Evolutionary conservation across 2,329 filamentous ascomycete genomes (phyloP), one percentile per base, ranked within the genome.

Genomic region (Fusarium sp.): DNA sequence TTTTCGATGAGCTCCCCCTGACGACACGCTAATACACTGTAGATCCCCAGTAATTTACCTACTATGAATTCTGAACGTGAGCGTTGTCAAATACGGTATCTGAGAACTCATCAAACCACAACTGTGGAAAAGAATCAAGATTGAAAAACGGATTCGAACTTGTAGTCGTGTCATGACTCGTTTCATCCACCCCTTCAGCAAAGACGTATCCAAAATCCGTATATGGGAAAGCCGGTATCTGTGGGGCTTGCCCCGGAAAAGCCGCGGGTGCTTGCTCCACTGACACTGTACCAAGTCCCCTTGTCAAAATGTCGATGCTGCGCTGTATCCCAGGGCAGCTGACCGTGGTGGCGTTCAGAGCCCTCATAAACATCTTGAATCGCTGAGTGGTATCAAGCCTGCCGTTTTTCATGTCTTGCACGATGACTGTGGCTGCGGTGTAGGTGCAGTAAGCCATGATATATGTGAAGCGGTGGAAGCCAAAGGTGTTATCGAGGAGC

Each of bases 381-480:
- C 54, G 54, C 6, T 9, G 6, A 2, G 3, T 14, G 1, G 60
- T 63, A 14, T 30, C 35, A 9, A 26, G 26, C 11, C n/a, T 26
- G 1, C 60, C 41, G 18, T 20, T 35, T 28, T 63, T 63, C 60
- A 60, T 63, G 18, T 60, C 60, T 2, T 63, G 32, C 5, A 63
- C 54, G 2, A 63, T 32, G 1, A 63, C 53, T 0, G 60, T 63
- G 20, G 60, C 54, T 28, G 60, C 54, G 1, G 41, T 63, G 2
- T 63, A 63, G 6, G 60, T 63, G 7, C 60, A 63, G 9, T 63
- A 63, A 1, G 60, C 54, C 60, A 63, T 63, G n/a, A 63, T 60
- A 28, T 63, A 63, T 9, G 60, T 60, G 1, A 63, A 63, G 0
- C 54, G 54, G 1, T 38, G 32, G 15, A 63, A 60, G 1, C 41